Percentiles rank a stretch among this genome's conserved stretches.
These are phyloP conservation scores for Amylostereum chailletii DNA, from an alignment of 1,284 basidiomycete genomes.

Conservation along the genomic window DNA sequence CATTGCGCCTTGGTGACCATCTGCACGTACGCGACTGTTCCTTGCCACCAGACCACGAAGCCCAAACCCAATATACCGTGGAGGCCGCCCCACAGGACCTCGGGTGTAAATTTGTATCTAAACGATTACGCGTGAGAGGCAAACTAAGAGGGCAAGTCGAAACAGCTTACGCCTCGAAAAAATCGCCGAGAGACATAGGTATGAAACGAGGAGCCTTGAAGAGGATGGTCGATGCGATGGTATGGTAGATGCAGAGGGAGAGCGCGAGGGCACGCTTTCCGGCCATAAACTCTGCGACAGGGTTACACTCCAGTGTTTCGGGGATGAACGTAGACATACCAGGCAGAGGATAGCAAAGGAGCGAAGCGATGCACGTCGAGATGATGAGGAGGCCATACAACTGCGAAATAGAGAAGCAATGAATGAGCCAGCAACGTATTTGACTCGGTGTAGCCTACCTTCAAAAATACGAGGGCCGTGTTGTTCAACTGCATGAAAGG, in stretches of 20 bases:
- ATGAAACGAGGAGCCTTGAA: constrained; percentile 74
- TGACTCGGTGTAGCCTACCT: constrained; percentile 32
- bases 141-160: background rate
- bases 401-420: constrained; percentile 23
- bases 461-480: constrained; percentile 66
- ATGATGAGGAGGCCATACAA: constrained; percentile 55
- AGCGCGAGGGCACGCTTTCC: constrained; percentile 78
- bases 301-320: background rate
- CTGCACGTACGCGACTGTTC: constrained; percentile 44
- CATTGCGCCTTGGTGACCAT: constrained; percentile 19
- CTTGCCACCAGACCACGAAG: constrained; percentile 71
- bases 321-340: constrained; percentile 29
- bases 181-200: constrained; percentile 56
- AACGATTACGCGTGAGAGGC: background rate
- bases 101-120: constrained; percentile 57
- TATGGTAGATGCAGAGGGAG: constrained; percentile 70
- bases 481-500: constrained; percentile 77
- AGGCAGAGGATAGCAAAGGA: constrained; percentile 59
- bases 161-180: constrained; percentile 48
- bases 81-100: constrained; percentile 55
- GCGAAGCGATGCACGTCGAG: constrained; percentile 46
- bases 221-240: constrained; percentile 62
- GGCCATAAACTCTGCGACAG: constrained; percentile 65
- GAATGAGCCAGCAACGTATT: background rate
- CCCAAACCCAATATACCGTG: constrained; percentile 62